A percentile compares a stretch with the other conserved stretches of the same genome.
Evolutionary conservation across 345 rosid genomes (phyloP).

Genomic region (Eucalyptus curtisii): DNA sequence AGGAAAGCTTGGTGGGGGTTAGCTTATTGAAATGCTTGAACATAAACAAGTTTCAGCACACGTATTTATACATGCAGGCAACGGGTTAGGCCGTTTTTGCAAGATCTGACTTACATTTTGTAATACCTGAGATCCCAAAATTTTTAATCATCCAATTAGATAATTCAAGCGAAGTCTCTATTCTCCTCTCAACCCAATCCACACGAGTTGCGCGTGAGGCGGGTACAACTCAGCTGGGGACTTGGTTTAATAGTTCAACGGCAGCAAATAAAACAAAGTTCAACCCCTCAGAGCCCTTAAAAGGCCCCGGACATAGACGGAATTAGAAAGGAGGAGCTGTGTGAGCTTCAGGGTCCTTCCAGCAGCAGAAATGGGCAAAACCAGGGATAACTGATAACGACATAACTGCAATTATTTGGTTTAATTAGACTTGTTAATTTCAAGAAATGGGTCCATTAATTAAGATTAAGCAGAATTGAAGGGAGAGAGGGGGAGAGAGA

Average conservation of each 20-base stretch:
- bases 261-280: background rate
- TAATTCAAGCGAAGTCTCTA: background rate
- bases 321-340: background rate
- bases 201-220: background rate
- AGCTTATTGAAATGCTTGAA: background rate
- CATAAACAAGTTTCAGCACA: background rate
- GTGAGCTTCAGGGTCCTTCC: background rate
- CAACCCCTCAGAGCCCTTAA: background rate
- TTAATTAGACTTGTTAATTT: background rate
- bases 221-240: slow-evolving; percentile 1
- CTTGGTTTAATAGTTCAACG: background rate
- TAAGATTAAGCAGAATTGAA: background rate
- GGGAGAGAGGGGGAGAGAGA: background rate
- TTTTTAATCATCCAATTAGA: background rate
- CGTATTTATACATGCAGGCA: slow-evolving; percentile 9
- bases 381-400: background rate
- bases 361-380: background rate
- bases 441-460: background rate
- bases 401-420: background rate
- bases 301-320: background rate
- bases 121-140: background rate
- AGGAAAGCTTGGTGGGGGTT: background rate
- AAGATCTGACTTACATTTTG: background rate
- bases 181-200: background rate
- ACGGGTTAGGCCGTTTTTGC: background rate